Evolutionary conservation across 306 rosid species (phyloP).

Genomic region (Medicago ruthenica): DNA sequence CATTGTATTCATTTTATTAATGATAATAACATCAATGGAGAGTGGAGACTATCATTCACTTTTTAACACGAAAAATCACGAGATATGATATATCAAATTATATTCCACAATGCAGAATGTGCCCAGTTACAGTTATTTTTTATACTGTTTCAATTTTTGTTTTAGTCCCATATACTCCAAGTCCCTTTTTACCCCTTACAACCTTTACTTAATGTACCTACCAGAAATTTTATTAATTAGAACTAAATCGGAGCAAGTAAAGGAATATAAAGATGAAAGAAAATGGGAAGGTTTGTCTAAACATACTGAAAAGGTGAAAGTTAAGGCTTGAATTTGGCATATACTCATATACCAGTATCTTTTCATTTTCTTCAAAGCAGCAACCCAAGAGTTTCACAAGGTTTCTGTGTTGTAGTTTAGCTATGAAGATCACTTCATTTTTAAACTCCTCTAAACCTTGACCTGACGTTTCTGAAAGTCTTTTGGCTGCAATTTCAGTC

Average conservation of each 20-base stretch:
- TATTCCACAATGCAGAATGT: too few relatives aligned
- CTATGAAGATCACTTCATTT: constrained; percentile 57
- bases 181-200: too few relatives aligned
- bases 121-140: too few relatives aligned
- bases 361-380: constrained; percentile 59
- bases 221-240: too few relatives aligned
- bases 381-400: constrained; percentile 68
- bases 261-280: neutral
- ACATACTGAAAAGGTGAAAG: constrained; percentile 53
- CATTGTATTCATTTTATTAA: neutral
- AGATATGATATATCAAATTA: too few relatives aligned
- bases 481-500: constrained; percentile 61
- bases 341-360: constrained; percentile 61
- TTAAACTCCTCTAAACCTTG: constrained; percentile 67
- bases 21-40: neutral
- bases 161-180: too few relatives aligned
- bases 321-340: constrained; percentile 63
- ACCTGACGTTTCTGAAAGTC: constrained; percentile 55
- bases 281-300: neutral
- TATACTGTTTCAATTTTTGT: too few relatives aligned
- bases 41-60: neutral
- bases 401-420: constrained; percentile 61
- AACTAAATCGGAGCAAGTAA: too few relatives aligned
- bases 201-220: too few relatives aligned
- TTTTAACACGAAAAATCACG: too few relatives aligned